Evolutionary conservation across 129 eudicot genomes (phyloP).

Genomic region (Scalesia atractyloides): DNA sequence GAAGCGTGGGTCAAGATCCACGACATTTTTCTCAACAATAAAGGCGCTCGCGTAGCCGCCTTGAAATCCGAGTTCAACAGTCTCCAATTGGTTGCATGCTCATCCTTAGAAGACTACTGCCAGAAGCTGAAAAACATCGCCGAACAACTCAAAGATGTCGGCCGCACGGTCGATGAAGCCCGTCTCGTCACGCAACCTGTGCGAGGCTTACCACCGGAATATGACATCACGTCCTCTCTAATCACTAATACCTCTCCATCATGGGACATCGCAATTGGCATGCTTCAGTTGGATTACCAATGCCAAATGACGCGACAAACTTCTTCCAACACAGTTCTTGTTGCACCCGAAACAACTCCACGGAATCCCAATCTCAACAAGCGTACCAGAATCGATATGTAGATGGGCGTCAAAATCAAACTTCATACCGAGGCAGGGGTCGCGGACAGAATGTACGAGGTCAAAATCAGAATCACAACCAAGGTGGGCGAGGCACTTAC

Average conservation of each 20-base stretch:
- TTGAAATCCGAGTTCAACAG: too few species aligned
- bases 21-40: too few species aligned
- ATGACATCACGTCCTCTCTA: neutral
- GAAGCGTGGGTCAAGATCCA: too few species aligned
- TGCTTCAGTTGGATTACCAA: neutral
- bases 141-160: too few species aligned
- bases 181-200: too few species aligned
- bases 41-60: too few species aligned
- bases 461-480: neutral
- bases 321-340: neutral
- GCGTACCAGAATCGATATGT: neutral
- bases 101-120: too few species aligned
- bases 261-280: neutral
- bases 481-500: neutral
- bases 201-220: too few species aligned
- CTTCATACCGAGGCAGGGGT: neutral
- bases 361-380: neutral
- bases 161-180: too few species aligned
- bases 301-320: neutral
- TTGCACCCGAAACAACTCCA: neutral
- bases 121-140: too few species aligned
- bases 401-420: neutral
- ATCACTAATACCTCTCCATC: neutral
- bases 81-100: too few species aligned
- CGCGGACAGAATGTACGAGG: neutral